phyloP scores from a whole-genome alignment of 352 stramenopile species.

The Pythium sukuiense region DNA sequence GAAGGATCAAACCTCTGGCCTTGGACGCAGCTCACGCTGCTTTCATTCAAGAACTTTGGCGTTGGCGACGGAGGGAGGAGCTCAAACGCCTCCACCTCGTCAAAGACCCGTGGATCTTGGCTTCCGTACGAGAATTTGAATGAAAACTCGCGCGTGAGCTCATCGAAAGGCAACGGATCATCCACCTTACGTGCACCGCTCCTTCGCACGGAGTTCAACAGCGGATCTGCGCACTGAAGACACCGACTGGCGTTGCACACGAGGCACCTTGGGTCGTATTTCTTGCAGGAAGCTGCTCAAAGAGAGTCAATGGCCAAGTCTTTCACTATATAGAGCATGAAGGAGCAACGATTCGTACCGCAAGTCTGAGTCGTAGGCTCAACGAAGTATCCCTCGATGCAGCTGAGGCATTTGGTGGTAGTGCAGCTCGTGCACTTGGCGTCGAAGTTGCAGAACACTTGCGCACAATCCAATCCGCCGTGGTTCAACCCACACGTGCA shows the following conservation, averaged over 20 bases:
- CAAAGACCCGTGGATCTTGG: constrained; percentile 87
- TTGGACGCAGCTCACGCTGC: constrained; percentile 57
- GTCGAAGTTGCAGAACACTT: constrained; percentile 74
- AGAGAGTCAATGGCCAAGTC: not conserved
- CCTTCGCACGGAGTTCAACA: constrained; percentile 90
- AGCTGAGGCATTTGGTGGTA: constrained; percentile 74
- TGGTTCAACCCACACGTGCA: constrained; percentile 80
- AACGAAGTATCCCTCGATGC: constrained; percentile 87
- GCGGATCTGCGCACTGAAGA: constrained; percentile 87
- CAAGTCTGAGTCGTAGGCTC: constrained; percentile 66
- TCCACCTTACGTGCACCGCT: constrained; percentile 78
- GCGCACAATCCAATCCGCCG: constrained; percentile 79
- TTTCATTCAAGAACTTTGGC: constrained; percentile 52
- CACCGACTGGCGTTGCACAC: constrained; percentile 77
- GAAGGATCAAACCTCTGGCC: constrained; percentile 50
- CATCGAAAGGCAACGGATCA: constrained; percentile 83
- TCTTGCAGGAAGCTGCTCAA: constrained; percentile 68
- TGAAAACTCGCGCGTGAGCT: constrained; percentile 88
- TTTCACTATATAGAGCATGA: not conserved
- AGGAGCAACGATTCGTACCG: constrained; percentile 31
- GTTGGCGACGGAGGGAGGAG: constrained; percentile 22
- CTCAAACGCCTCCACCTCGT: constrained; percentile 89
- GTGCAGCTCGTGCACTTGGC: constrained; percentile 88
- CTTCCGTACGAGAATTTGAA: constrained; percentile 91
- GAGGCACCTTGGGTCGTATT: constrained; percentile 91